Evolutionary conservation across 2,329 filamentous ascomycete species (phyloP), one percentile per base, ranked within the genome.

Genomic region (Cadophora sp.): DNA sequence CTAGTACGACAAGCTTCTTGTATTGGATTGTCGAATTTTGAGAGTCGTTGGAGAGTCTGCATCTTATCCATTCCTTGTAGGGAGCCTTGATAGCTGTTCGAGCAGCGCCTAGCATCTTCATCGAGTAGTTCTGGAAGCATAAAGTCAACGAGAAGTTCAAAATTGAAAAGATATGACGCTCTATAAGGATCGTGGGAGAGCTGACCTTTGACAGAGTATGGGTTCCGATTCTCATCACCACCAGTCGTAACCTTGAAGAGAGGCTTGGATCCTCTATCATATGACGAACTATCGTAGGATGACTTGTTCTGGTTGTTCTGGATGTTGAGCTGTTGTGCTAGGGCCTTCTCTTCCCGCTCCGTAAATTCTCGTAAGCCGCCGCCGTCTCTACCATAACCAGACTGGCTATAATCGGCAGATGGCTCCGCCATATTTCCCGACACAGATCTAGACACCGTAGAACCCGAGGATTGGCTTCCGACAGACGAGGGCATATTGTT

Each of bases 41-140:
- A 72, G 2, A 77, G 68, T 64, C 76, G 68, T 53, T 77, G 76
- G 24, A 77, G 67, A 26, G 75, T 76, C 51, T 78, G 76, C 76
- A 77, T 77, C 64, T 76, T 77, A 48, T 76, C 73, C 7, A 75
- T 62, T 6, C 74, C 74, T 48, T 73, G 69, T 24, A 73, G 16
- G 5, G 61, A 46, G 12, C 64, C 67, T 14, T 53, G 64, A 12
- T 55, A 31, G 59, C 26, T 65, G 37, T 55, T 31, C 8, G 48
- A 56, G 5, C 50, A 40, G 19, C 62, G 50, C 14, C 51, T 29
- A 16, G n/a, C 16, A 48, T 58, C 50, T 9, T 58, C 51, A 24
- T 64, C 50, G 22, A 48, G 51, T 59, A 59, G 29, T 6, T 26
- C 5, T 26, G 12, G 11, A 22, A 24, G 56, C 9, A 14, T 55